phyloP scores from a whole-genome alignment of 2,329 filamentous ascomycete genomes.

The Arthrinium phaeospermum region DNA sequence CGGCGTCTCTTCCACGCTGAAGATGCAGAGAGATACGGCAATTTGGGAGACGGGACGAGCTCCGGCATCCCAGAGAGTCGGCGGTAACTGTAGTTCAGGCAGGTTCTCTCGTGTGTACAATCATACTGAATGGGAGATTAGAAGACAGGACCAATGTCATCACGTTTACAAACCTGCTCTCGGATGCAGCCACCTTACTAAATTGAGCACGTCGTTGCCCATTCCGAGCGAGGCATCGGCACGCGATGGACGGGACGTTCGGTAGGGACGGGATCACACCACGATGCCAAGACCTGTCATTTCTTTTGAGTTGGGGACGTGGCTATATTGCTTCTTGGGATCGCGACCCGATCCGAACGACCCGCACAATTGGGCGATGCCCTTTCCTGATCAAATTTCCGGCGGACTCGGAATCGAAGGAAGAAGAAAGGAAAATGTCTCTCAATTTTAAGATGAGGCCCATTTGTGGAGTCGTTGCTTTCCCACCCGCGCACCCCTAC shows the following conservation, averaged over 20 bases:
- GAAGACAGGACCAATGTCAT: neutral
- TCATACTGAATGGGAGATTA: neutral
- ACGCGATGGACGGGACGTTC: neutral
- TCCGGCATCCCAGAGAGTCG: neutral
- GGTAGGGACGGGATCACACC: neutral
- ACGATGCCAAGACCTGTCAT: neutral
- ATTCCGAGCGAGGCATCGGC: neutral
- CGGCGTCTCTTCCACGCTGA: neutral
- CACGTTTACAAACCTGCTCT: neutral
- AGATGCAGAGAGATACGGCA: neutral
- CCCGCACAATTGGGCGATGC: neutral
- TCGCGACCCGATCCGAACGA: neutral
- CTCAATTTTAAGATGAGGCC: constrained; percentile 12
- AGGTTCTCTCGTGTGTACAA: neutral
- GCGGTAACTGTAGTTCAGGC: neutral
- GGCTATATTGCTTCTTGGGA: constrained; percentile 3
- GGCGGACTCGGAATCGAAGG: neutral
- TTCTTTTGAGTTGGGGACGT: neutral
- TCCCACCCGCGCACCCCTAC: constrained; percentile 4
- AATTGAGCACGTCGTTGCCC: neutral
- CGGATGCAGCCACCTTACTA: neutral
- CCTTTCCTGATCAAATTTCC: neutral
- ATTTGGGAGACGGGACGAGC: neutral
- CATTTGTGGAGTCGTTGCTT: constrained; percentile 10
- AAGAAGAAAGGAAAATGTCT: neutral